A percentile compares a stretch with the other conserved stretches of the same genome.
These are phyloP conservation scores for Heterobasidion occidentale DNA, from an alignment of 1,284 basidiomycete species.

Conservation along the genomic window DNA sequence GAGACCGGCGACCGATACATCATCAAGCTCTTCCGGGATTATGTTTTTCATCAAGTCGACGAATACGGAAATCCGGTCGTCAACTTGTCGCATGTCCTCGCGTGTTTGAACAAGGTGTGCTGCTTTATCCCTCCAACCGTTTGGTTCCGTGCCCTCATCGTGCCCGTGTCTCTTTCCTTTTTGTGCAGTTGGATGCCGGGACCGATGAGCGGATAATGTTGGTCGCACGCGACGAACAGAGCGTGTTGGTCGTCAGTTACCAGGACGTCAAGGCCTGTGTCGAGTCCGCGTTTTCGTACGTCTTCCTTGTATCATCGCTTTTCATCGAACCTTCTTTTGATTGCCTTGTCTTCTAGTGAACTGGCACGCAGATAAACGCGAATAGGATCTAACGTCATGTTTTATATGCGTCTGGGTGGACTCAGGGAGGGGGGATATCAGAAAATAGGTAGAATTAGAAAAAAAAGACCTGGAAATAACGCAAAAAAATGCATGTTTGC, in stretches of 20 bases:
- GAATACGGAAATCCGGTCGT: conserved; percentile 86
- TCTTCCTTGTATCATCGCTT: conserved; percentile 5
- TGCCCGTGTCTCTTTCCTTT: neutral
- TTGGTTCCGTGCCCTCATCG: neutral
- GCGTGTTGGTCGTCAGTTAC: conserved; percentile 93
- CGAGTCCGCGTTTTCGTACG: conserved; percentile 68
- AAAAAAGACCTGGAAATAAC: conserved; percentile 49
- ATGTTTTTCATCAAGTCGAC: conserved; percentile 96
- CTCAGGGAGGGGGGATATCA: neutral
- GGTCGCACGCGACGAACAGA: conserved; percentile 90
- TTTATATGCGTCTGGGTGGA: neutral
- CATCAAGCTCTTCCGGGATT: conserved; percentile 96
- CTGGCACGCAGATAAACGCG: conserved; percentile 12
- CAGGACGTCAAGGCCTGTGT: conserved; percentile 86
- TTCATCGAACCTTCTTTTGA: neutral
- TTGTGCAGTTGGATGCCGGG: conserved; percentile 79
- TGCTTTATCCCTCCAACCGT: neutral
- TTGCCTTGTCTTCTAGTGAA: conserved; percentile 13
- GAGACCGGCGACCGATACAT: conserved; percentile 98
- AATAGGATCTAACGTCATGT: neutral
- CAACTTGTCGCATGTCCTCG: conserved; percentile 86
- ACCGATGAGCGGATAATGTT: conserved; percentile 94
- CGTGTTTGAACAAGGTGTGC: conserved; percentile 82
- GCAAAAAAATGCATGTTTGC: conserved; percentile 23
- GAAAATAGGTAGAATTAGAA: conserved; percentile 51